Percentiles rank a stretch among this genome's conserved stretches.
phyloP scores from a whole-genome alignment of 495 filamentous ascomycete species.

The Rusavskia elegans region DNA sequence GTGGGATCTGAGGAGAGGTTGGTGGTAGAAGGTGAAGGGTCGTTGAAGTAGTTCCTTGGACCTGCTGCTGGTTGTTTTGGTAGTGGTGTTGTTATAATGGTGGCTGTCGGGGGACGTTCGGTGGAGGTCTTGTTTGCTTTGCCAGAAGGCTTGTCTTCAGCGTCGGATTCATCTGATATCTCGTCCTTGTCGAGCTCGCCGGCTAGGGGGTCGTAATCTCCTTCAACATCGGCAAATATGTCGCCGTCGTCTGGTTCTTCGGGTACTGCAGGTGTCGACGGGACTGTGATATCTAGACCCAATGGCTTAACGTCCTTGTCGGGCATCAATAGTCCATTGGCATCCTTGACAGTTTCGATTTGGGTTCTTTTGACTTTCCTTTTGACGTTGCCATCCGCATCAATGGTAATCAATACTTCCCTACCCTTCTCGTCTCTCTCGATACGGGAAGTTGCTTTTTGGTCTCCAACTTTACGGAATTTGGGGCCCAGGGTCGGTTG shows the following conservation, averaged over 20 bases:
- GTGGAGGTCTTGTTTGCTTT: too few relatives aligned
- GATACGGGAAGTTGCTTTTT: constrained; percentile 49
- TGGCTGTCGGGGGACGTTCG: too few relatives aligned
- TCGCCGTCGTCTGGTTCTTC: constrained; percentile 37
- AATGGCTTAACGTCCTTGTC: constrained; percentile 49
- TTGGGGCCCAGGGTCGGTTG: constrained; percentile 47
- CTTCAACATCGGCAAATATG: constrained; percentile 79
- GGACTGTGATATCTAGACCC: constrained; percentile 65
- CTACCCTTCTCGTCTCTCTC: constrained; percentile 61
- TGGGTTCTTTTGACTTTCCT: constrained; percentile 55
- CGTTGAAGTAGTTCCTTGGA: constrained; percentile 46
- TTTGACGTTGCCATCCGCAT: constrained; percentile 77
- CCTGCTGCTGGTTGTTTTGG: constrained; percentile 5
- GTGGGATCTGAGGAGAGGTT: constrained; percentile 33
- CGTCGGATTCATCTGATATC: constrained; percentile 26
- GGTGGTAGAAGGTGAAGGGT: constrained; percentile 9
- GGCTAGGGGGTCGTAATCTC: constrained; percentile 78
- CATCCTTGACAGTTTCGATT: constrained; percentile 16
- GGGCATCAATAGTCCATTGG: constrained; percentile 41
- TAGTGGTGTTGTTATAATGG: constrained; percentile 9
- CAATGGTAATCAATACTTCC: constrained; percentile 72
- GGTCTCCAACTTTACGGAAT: constrained; percentile 66
- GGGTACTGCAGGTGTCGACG: constrained; percentile 27
- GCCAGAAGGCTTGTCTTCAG: constrained; percentile 14
- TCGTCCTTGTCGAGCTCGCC: constrained; percentile 36